Conservation (phyloP, 2,329 filamentous ascomycete genomes). For the Fusarium tupiense region DNA sequence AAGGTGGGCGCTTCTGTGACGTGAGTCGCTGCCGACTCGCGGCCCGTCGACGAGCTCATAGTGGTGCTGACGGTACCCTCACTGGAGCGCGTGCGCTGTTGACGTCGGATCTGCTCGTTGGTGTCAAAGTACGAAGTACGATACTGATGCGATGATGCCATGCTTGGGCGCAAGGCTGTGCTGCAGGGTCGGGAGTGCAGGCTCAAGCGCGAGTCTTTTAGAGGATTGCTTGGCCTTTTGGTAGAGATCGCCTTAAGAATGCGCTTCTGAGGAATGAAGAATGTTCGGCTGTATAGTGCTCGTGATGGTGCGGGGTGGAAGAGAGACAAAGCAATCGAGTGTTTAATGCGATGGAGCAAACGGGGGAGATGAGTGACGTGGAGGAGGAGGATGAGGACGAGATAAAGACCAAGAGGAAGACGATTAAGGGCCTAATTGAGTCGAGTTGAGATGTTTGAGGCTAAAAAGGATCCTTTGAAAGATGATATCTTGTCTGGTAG, state of each 20-base stretch:
- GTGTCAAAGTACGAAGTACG: conserved; percentile 64
- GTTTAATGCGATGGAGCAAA: conserved; percentile 29
- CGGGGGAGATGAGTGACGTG: conserved; percentile 4
- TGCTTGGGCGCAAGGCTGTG: conserved; percentile 46
- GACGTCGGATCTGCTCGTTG: conserved; percentile 54
- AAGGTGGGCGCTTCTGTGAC: conserved; percentile 91
- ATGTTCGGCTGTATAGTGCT: conserved; percentile 12
- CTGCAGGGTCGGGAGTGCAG: conserved; percentile 19
- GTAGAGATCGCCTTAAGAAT: conserved; percentile 1
- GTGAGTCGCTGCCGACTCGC: conserved; percentile 82
- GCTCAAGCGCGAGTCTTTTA: conserved; percentile 34
- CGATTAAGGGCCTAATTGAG: not conserved
- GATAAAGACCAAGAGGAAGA: conserved; percentile 1
- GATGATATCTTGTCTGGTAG: conserved; percentile 1
- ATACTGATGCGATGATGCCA: conserved; percentile 65
- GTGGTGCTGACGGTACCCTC: conserved; percentile 91
- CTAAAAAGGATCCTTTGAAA: conserved; percentile 6
- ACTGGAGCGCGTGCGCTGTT: conserved; percentile 74
- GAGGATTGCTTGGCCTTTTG: conserved; percentile 20
- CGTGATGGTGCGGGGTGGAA: conserved; percentile 33
- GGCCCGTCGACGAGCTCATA: conserved; percentile 77
- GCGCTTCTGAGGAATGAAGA: not conserved
- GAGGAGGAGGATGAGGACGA: not conserved
- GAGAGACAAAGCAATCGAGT: conserved; percentile 9
- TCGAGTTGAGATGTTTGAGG: conserved; percentile 13